A percentile compares a stretch with the other conserved stretches of the same genome.
Conservation (phyloP, 2,329 filamentous ascomycete genomes). For the Pyricularia sp. region DNA sequence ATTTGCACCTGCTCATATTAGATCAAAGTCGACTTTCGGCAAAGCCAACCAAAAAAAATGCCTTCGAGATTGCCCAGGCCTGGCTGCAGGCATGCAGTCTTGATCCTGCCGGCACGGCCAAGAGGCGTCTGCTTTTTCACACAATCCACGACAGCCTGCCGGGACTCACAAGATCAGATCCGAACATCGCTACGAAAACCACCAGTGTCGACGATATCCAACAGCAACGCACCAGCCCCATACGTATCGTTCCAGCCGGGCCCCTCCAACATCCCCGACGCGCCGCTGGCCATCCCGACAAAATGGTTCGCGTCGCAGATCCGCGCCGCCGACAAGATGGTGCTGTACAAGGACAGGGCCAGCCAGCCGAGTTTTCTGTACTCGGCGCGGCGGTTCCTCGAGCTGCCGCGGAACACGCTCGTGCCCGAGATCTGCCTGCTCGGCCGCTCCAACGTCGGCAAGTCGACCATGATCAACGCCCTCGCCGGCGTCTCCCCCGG, state of each 20-base stretch:
- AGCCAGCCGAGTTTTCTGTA: conserved; percentile 31
- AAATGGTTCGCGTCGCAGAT: not conserved
- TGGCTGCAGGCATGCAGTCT: not conserved
- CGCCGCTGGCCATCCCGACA: conserved; percentile 8
- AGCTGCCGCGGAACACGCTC: conserved; percentile 40
- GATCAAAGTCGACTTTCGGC: not conserved
- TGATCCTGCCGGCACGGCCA: not conserved
- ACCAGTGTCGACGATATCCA: not conserved
- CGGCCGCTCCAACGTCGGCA: conserved; percentile 83
- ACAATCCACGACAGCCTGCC: not conserved
- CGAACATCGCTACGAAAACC: not conserved
- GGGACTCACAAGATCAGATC: not conserved
- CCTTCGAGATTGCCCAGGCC: not conserved
- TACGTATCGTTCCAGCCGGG: not conserved
- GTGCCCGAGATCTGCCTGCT: conserved; percentile 63
- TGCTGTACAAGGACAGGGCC: conserved; percentile 11
- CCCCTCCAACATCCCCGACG: conserved; percentile 4
- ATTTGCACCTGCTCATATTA: not conserved
- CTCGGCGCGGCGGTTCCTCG: conserved; percentile 35
- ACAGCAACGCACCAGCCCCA: not conserved
- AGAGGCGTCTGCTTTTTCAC: not conserved
- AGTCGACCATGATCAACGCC: conserved; percentile 81
- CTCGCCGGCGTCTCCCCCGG: conserved; percentile 41
- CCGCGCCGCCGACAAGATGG: conserved; percentile 11
- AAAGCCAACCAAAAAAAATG: not conserved